phyloP scores from a whole-genome alignment of 2,329 filamentous ascomycete species.

The Xylariaceae sp. region DNA sequence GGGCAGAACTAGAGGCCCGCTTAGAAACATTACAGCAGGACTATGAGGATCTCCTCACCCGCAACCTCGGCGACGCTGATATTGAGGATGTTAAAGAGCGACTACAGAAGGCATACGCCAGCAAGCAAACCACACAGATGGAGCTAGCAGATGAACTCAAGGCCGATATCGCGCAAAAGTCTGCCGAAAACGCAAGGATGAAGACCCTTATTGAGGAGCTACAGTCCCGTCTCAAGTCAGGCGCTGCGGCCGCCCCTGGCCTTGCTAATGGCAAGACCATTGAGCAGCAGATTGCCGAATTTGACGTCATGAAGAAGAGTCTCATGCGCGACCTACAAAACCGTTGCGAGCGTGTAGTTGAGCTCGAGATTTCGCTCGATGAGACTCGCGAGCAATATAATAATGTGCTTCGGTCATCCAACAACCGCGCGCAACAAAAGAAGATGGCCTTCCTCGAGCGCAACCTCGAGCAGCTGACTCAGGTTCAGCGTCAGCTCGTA shows the following conservation, averaged over 20 bases:
- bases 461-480: constrained; percentile 94
- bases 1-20: constrained; percentile 70
- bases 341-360: constrained; percentile 93
- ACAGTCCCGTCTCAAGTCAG: constrained; percentile 65
- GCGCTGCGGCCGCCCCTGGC: constrained; percentile 45
- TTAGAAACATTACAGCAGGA: constrained; percentile 70
- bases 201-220: constrained; percentile 75
- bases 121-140: constrained; percentile 66
- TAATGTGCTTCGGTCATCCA: constrained; percentile 91
- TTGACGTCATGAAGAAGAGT: constrained; percentile 99
- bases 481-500: constrained; percentile 94
- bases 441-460: constrained; percentile 99
- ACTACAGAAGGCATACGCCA: constrained; percentile 69
- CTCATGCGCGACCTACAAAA: constrained; percentile 98
- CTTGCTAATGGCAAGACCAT: constrained; percentile 83
- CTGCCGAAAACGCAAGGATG: constrained; percentile 75
- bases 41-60: constrained; percentile 75
- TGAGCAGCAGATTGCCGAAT: constrained; percentile 96
- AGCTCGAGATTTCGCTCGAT: constrained; percentile 95
- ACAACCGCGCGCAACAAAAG: constrained; percentile 98
- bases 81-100: constrained; percentile 77
- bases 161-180: constrained; percentile 68
- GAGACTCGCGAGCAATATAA: constrained; percentile 99
- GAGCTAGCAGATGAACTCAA: constrained; percentile 73
- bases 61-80: constrained; percentile 72